Percentiles rank a stretch among this genome's conserved stretches.
phyloP scores from a whole-genome alignment of 139 green algal genomes.

The Ulvella scutata region DNA sequence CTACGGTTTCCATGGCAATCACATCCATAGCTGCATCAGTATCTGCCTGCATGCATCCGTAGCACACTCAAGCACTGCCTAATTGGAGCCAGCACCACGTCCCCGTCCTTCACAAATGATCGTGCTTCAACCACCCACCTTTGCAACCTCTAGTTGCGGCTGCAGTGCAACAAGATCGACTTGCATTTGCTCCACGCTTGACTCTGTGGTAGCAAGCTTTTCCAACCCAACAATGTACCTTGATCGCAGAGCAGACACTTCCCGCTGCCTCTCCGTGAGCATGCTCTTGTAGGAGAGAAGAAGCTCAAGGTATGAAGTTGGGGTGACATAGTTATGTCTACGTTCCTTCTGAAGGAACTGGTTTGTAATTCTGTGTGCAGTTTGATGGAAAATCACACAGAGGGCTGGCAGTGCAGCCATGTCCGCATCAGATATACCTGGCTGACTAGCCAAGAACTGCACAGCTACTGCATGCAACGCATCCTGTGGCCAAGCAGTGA shows the following conservation, averaged over 20 bases:
- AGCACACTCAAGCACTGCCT: background rate
- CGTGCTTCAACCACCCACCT: background rate
- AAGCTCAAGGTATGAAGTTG: constrained; percentile 65
- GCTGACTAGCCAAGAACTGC: constrained; percentile 19
- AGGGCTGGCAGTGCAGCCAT: constrained; percentile 22
- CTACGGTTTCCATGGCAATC: constrained; percentile 31
- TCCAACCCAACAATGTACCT: constrained; percentile 30
- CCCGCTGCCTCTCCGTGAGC: constrained; percentile 33
- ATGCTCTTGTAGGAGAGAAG: constrained; percentile 49
- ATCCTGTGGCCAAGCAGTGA: constrained; percentile 22
- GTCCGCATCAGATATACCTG: constrained; percentile 4
- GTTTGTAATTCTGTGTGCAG: constrained; percentile 16
- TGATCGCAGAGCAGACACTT: constrained; percentile 16
- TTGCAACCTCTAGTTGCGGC: constrained; percentile 52
- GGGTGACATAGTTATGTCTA: constrained; percentile 62
- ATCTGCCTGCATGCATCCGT: background rate
- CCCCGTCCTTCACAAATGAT: background rate
- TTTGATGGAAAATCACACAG: constrained; percentile 54
- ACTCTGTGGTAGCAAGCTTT: constrained; percentile 52
- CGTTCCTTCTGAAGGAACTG: constrained; percentile 20
- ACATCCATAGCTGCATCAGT: constrained; percentile 24
- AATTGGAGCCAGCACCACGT: background rate
- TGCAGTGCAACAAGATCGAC: constrained; percentile 61
- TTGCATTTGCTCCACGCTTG: constrained; percentile 45
- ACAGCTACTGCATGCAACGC: constrained; percentile 22